Conservation (phyloP, 2,329 filamentous ascomycete species). For the Paracoccidioides brasiliensis region DNA sequence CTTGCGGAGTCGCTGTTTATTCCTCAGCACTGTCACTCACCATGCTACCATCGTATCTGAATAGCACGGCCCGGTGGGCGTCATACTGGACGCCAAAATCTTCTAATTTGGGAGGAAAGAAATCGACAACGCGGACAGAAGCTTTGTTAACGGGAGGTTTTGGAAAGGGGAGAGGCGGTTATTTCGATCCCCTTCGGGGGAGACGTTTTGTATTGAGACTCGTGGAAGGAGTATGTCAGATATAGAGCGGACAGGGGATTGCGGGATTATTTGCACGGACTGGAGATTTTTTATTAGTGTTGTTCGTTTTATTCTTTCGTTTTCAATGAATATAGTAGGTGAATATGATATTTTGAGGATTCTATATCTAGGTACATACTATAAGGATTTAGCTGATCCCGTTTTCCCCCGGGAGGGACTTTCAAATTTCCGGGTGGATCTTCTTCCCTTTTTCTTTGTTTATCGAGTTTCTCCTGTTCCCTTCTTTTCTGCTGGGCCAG, state of each 20-base stretch:
- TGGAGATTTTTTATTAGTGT: slow-evolving; percentile 19
- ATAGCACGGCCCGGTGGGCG: slow-evolving; percentile 40
- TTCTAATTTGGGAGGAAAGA: slow-evolving; percentile 53
- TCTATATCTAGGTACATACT: slow-evolving; percentile 20
- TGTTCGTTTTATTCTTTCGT: slow-evolving; percentile 7
- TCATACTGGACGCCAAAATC: slow-evolving; percentile 51
- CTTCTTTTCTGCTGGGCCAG: slow-evolving; percentile 11
- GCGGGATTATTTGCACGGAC: slow-evolving; percentile 37
- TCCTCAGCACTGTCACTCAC: slow-evolving; percentile 21
- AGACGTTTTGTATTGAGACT: slow-evolving; percentile 36
- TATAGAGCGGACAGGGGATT: slow-evolving; percentile 27
- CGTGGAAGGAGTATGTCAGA: slow-evolving; percentile 37
- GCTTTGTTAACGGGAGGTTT: slow-evolving; percentile 61
- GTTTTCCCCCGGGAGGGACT: slow-evolving; percentile 9
- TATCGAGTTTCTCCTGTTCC: slow-evolving; percentile 18
- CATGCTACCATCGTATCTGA: slow-evolving; percentile 25
- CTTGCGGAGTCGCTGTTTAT: not conserved
- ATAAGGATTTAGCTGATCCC: slow-evolving; percentile 26
- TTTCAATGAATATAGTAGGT: not conserved
- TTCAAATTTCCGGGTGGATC: slow-evolving; percentile 15
- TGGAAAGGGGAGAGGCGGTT: slow-evolving; percentile 56
- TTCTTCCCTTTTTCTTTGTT: slow-evolving; percentile 22
- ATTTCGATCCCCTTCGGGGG: slow-evolving; percentile 33
- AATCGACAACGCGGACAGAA: slow-evolving; percentile 68
- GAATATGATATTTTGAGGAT: not conserved